These are phyloP conservation scores for Trametes maxima DNA, from an alignment of 768 basidiomycete species.

Conservation along the genomic window DNA sequence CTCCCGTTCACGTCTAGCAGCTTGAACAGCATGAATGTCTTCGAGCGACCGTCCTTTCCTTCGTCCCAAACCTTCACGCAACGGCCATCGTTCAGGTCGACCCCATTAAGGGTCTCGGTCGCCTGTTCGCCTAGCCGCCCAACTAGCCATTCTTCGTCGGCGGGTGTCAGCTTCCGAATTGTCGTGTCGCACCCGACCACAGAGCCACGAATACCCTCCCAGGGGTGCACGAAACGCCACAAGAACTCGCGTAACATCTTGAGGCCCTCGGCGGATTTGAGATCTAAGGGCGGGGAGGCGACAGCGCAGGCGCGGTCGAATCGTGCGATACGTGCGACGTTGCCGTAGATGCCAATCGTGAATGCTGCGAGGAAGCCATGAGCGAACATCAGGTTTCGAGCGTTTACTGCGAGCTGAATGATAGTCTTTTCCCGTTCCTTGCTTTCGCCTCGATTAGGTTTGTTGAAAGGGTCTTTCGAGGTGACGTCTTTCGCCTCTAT, in stretches of 20 bases:
- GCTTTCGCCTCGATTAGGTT: not conserved
- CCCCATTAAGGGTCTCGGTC: not conserved
- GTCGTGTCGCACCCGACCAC: constrained; percentile 12
- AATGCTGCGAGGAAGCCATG: constrained; percentile 7
- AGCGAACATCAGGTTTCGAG: constrained; percentile 3
- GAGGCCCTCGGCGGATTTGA: not conserved
- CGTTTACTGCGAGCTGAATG: constrained; percentile 6
- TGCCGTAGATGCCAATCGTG: constrained; percentile 12
- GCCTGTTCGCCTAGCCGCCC: not conserved
- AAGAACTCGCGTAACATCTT: constrained; percentile 8
- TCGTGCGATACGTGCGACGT: constrained; percentile 9
- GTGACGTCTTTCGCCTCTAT: constrained; percentile 1
- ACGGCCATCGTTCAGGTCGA: constrained; percentile 1
- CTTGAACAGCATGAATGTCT: not conserved
- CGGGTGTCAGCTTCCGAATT: not conserved
- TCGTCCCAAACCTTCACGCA: constrained; percentile 1
- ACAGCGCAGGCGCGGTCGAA: constrained; percentile 18
- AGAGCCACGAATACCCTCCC: not conserved
- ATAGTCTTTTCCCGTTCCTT: not conserved
- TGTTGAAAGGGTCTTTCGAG: not conserved
- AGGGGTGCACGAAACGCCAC: constrained; percentile 19
- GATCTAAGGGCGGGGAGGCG: constrained; percentile 4
- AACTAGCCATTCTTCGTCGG: not conserved
- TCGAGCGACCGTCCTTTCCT: not conserved
- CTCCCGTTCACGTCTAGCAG: constrained; percentile 11